phyloP scores from a whole-genome alignment of 2,329 filamentous ascomycete genomes.

The Fusarium sp. region DNA sequence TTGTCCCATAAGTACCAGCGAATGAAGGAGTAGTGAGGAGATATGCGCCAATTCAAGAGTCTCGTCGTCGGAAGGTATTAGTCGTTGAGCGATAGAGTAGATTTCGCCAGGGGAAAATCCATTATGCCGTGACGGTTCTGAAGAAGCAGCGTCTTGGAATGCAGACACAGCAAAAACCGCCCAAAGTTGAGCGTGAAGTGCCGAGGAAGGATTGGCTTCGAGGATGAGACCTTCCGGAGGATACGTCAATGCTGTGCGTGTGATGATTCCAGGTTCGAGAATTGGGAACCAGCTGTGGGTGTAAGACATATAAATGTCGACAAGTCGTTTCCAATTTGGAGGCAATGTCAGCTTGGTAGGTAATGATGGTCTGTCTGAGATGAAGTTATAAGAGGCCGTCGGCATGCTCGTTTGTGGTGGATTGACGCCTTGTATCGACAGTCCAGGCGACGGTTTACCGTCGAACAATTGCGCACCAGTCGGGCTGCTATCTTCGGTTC shows the following conservation, averaged over 20 bases:
- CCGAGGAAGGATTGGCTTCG: slow-evolving; percentile 49
- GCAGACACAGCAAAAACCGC: slow-evolving; percentile 69
- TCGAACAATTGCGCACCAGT: slow-evolving; percentile 34
- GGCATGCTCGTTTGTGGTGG: slow-evolving; percentile 20
- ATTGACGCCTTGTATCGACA: slow-evolving; percentile 31
- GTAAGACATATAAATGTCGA: slow-evolving; percentile 81
- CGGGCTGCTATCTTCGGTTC: slow-evolving; percentile 48
- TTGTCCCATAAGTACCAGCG: slow-evolving; percentile 72
- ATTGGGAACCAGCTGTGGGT: slow-evolving; percentile 84
- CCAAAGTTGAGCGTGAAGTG: slow-evolving; percentile 69
- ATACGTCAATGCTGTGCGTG: slow-evolving; percentile 62
- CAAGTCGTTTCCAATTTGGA: slow-evolving; percentile 67
- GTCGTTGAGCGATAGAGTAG: slow-evolving; percentile 62
- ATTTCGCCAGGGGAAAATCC: slow-evolving; percentile 52
- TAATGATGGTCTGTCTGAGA: not conserved
- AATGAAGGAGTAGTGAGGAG: slow-evolving; percentile 64
- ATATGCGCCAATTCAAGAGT: slow-evolving; percentile 57
- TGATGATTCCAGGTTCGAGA: slow-evolving; percentile 73
- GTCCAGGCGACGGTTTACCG: slow-evolving; percentile 36
- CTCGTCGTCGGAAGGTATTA: slow-evolving; percentile 64
- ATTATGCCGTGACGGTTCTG: slow-evolving; percentile 4
- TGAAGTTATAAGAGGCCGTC: slow-evolving; percentile 14
- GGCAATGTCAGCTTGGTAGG: slow-evolving; percentile 57
- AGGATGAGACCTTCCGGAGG: slow-evolving; percentile 50
- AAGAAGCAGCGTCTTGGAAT: slow-evolving; percentile 60